Conservation (phyloP, 768 basidiomycete genomes). For the Hydnomerulius pinastri region DNA sequence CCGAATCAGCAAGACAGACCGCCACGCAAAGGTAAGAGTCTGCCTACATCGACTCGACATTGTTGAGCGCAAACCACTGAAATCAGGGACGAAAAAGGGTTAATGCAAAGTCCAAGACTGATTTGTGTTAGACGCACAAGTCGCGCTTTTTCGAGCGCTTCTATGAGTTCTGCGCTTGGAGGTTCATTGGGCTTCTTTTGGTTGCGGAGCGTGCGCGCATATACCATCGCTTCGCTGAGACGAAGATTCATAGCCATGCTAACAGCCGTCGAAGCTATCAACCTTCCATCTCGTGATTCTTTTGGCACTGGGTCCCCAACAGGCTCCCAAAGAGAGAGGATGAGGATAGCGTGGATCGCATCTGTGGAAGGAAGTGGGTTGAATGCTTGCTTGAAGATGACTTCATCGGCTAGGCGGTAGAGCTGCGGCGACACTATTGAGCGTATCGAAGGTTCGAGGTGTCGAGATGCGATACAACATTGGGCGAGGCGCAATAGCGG, state of each 20-base stretch:
- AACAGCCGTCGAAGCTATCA: constrained; percentile 43
- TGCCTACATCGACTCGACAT: constrained; percentile 41
- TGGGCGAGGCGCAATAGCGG: constrained; percentile 45
- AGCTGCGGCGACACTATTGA: constrained; percentile 40
- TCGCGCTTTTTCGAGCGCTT: constrained; percentile 38
- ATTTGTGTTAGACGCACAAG: constrained; percentile 30
- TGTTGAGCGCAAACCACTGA: constrained; percentile 43
- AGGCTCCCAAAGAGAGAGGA: constrained; percentile 48
- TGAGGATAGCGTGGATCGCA: constrained; percentile 41
- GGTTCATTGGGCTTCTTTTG: constrained; percentile 29
- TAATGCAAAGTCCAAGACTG: constrained; percentile 11
- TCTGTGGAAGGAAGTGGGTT: constrained; percentile 43
- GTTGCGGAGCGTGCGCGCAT: constrained; percentile 30
- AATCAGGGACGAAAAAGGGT: constrained; percentile 12
- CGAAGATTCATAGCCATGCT: constrained; percentile 49
- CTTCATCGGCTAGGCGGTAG: constrained; percentile 43
- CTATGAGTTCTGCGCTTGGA: constrained; percentile 31
- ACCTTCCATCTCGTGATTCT: constrained; percentile 39
- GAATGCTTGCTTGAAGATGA: constrained; percentile 41
- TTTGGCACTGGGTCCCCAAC: constrained; percentile 33
- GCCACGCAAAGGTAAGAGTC: not conserved
- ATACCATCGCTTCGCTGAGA: constrained; percentile 38
- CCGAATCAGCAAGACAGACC: not conserved
- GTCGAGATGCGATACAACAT: constrained; percentile 47
- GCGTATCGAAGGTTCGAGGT: constrained; percentile 39